These are phyloP conservation scores for Pichia kudriavzevii DNA, from an alignment of 1,139 yeast genomes.

Conservation along the genomic window DNA sequence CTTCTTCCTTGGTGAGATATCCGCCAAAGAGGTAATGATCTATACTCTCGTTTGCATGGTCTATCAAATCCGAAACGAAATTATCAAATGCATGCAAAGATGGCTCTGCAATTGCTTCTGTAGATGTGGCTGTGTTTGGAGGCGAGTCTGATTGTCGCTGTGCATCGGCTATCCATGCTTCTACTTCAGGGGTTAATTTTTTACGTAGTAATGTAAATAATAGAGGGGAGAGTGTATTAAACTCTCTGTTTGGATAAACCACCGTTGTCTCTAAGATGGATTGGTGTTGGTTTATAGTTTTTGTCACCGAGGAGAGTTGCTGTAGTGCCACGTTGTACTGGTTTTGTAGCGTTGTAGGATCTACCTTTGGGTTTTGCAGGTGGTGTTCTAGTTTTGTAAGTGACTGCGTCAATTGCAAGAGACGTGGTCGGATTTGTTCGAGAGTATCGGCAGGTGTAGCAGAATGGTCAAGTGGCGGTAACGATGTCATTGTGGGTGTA, in stretches of 20 bases:
- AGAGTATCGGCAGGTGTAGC: constrained; percentile 20
- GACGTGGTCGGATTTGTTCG: constrained; percentile 51
- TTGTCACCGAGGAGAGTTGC: constrained; percentile 68
- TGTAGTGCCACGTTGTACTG: constrained; percentile 80
- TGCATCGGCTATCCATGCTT: constrained; percentile 71
- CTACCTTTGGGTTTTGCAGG: constrained; percentile 11
- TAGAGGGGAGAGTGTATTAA: constrained; percentile 76
- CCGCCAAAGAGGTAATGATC: constrained; percentile 59
- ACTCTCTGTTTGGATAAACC: constrained; percentile 73
- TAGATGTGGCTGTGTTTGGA: constrained; percentile 10
- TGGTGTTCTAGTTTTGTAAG: constrained; percentile 33
- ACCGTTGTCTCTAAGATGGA: constrained; percentile 58
- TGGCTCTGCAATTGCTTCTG: constrained; percentile 1
- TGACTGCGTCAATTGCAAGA: constrained; percentile 47
- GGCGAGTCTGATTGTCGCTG: no score
- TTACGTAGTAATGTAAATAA: constrained; percentile 78
- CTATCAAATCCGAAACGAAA: constrained; percentile 41
- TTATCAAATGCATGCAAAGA: constrained; percentile 10
- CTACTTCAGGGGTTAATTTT: constrained; percentile 84
- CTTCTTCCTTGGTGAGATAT: constrained; percentile 45
- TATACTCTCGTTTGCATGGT: constrained; percentile 42
- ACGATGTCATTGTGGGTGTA: not conserved
- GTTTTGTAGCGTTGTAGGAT: constrained; percentile 48
- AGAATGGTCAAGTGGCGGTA: constrained; percentile 3
- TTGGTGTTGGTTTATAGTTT: constrained; percentile 55